Evolutionary conservation across 1,284 basidiomycete genomes (phyloP).

Genomic region (Uromyces viciae-fabae): DNA sequence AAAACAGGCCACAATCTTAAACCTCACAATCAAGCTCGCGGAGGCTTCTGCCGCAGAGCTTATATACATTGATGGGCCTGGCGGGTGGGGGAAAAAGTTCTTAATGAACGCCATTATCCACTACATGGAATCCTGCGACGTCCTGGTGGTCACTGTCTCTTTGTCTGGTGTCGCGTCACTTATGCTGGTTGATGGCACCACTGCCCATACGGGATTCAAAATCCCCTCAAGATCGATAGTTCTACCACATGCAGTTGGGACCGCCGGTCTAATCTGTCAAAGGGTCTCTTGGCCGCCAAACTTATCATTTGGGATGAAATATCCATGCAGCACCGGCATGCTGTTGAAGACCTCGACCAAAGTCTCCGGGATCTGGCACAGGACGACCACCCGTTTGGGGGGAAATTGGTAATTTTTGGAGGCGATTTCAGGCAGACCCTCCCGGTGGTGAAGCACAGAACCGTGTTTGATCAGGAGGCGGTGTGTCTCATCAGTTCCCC

Average conservation of each 20-base stretch:
- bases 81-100: not conserved
- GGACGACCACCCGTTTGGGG: not conserved
- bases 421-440: slow-evolving; percentile 5
- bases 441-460: not conserved
- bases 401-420: not conserved
- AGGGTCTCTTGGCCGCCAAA: not conserved
- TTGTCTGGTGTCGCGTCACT: not conserved
- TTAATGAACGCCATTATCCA: not conserved
- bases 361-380: not conserved
- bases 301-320: slow-evolving; percentile 22
- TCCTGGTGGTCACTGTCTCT: not conserved
- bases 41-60: not conserved
- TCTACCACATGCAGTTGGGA: not conserved
- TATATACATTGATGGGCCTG: not conserved
- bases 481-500: not conserved
- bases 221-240: not conserved
- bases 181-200: not conserved
- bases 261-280: too few relatives aligned
- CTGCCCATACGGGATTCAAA: slow-evolving; percentile 6
- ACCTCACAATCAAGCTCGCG: too few relatives aligned
- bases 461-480: not conserved
- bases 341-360: not conserved
- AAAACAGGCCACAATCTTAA: too few relatives aligned
- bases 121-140: not conserved
- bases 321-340: not conserved